phyloP scores from a whole-genome alignment of 495 filamentous ascomycete genomes.

The Hypoxylon lienhwacheense region DNA sequence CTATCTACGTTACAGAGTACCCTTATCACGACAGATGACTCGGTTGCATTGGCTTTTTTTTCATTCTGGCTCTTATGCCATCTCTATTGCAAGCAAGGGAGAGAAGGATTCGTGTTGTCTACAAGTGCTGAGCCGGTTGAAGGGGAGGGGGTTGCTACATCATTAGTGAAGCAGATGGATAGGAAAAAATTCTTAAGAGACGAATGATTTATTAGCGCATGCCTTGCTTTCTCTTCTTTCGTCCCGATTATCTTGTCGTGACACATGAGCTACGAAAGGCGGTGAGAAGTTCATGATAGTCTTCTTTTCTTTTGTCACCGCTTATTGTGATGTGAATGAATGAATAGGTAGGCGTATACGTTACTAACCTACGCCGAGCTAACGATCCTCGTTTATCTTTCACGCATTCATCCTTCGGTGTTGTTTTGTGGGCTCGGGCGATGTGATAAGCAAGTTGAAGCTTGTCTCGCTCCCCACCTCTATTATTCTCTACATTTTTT shows the following conservation, averaged over 20 bases:
- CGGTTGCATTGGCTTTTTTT: slow-evolving; percentile 17
- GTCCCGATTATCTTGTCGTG: slow-evolving; percentile 2
- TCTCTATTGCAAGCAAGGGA: slow-evolving; percentile 23
- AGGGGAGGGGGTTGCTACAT: slow-evolving; percentile 5
- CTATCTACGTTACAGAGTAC: neutral
- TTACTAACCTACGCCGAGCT: too few relatives aligned
- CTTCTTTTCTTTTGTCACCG: slow-evolving; percentile 9
- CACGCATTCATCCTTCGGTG: slow-evolving; percentile 2
- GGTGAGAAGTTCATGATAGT: slow-evolving; percentile 11
- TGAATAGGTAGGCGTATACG: too few relatives aligned
- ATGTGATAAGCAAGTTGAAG: neutral
- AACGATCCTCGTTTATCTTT: slow-evolving; percentile 8
- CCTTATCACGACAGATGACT: slow-evolving; percentile 12
- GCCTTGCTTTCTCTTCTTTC: neutral
- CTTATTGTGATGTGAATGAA: too few relatives aligned
- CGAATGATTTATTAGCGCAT: slow-evolving; percentile 16
- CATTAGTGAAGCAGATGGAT: slow-evolving; percentile 29
- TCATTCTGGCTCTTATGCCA: slow-evolving; percentile 13
- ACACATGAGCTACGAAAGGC: slow-evolving; percentile 14
- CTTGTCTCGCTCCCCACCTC: neutral
- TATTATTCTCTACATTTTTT: neutral
- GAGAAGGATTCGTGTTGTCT: slow-evolving; percentile 7
- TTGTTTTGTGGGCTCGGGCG: slow-evolving; percentile 7
- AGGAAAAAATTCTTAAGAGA: slow-evolving; percentile 30
- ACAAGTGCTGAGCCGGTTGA: slow-evolving; percentile 4